A percentile compares a stretch with the other conserved stretches of the same genome.
Evolutionary conservation across 495 filamentous ascomycete species (phyloP).

Genomic region (Penicillium diatomitis): DNA sequence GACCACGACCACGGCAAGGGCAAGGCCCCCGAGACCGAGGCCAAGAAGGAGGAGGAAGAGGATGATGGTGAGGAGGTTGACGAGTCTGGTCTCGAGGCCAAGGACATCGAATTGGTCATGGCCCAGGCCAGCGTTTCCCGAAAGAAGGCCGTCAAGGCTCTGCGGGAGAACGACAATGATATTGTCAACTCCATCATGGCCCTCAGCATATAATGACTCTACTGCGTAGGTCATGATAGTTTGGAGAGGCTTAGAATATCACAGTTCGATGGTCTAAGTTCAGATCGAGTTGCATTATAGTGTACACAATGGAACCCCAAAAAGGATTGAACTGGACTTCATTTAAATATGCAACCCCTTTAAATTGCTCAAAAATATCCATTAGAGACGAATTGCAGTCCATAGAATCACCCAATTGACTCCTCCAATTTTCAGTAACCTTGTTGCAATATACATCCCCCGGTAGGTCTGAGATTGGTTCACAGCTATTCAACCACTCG

Average conservation of each 20-base stretch:
- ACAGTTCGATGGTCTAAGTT: slow-evolving; percentile 19
- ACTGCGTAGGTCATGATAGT: slow-evolving; percentile 4
- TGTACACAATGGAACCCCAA: slow-evolving; percentile 36
- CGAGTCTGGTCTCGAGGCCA: slow-evolving; percentile 85
- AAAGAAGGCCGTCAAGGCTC: slow-evolving; percentile 96
- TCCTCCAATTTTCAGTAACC: neutral
- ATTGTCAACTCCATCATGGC: slow-evolving; percentile 99
- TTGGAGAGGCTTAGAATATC: slow-evolving; percentile 26
- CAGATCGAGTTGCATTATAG: slow-evolving; percentile 18
- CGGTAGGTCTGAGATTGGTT: too few species aligned
- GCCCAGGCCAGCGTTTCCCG: slow-evolving; percentile 90
- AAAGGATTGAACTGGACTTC: slow-evolving; percentile 26
- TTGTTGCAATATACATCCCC: neutral
- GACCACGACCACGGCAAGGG: slow-evolving; percentile 63
- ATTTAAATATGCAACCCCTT: too few species aligned
- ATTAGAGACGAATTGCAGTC: too few species aligned
- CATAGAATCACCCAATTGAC: neutral
- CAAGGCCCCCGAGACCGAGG: slow-evolving; percentile 63
- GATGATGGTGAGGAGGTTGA: slow-evolving; percentile 96
- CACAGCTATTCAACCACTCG: neutral
- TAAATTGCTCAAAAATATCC: neutral
- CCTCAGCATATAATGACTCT: slow-evolving; percentile 70
- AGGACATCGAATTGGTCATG: slow-evolving; percentile 99
- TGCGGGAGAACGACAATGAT: slow-evolving; percentile 98
- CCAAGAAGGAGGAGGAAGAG: slow-evolving; percentile 81